Percentiles rank a stretch among this genome's conserved stretches.
phyloP scores from a whole-genome alignment of 257 asterid genomes.

The Solanum megistacrolobum region DNA sequence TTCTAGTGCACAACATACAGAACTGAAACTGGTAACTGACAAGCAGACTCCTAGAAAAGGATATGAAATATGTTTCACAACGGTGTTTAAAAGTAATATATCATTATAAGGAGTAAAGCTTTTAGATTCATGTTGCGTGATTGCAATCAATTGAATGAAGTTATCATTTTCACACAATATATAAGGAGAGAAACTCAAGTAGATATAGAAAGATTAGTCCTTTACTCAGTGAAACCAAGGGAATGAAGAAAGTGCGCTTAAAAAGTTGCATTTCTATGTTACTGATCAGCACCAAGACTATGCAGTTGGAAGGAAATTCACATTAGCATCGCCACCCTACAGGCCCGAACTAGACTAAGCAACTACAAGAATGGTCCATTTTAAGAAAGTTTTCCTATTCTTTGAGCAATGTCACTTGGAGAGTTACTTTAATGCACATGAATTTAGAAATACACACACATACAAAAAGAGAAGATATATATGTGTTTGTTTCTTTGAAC shows the following conservation, averaged over 20 bases:
- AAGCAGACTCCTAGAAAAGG: background rate
- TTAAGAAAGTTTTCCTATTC: background rate
- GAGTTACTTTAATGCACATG: background rate
- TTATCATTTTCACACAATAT: background rate
- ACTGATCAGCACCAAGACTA: background rate
- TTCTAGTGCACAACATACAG: background rate
- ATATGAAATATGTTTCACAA: background rate
- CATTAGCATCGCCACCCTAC: background rate
- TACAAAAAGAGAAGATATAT: background rate
- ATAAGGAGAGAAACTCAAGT: background rate
- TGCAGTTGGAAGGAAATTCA: background rate
- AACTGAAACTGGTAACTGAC: background rate
- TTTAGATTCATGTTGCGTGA: background rate
- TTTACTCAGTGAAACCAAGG: background rate
- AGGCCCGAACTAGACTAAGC: background rate
- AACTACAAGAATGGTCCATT: background rate
- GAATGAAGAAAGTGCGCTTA: background rate
- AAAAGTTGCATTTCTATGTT: background rate
- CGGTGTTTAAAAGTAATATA: background rate
- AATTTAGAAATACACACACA: background rate
- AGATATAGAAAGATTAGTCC: background rate
- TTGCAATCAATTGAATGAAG: background rate
- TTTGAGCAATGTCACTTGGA: background rate
- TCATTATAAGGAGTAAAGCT: background rate
- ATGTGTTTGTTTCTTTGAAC: background rate